These are phyloP conservation scores for Geranium incanum DNA, from an alignment of 441 rosid genomes.

Conservation along the genomic window DNA sequence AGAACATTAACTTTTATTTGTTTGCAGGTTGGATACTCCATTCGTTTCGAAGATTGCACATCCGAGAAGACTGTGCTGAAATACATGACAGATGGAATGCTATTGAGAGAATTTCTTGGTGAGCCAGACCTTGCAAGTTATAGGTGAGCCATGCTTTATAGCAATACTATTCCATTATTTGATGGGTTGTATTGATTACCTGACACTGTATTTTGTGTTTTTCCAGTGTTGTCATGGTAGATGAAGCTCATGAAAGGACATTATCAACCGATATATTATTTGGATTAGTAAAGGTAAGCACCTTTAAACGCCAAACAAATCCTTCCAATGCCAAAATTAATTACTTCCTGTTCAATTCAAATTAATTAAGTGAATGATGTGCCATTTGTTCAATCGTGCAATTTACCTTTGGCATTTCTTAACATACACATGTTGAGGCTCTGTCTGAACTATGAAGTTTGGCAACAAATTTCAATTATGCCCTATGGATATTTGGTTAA, in stretches of 20 bases:
- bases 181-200: conserved; percentile 15
- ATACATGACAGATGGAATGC: conserved; percentile 98
- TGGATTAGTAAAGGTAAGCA: conserved; percentile 82
- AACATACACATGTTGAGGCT: not conserved
- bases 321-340: not conserved
- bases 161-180: not conserved
- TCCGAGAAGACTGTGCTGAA: conserved; percentile 90
- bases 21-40: conserved; percentile 80
- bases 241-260: conserved; percentile 99
- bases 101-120: conserved; percentile 87
- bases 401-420: not conserved
- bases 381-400: not conserved
- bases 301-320: not conserved
- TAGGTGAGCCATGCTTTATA: conserved; percentile 41
- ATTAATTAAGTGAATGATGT: not conserved
- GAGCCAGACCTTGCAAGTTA: conserved; percentile 91
- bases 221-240: conserved; percentile 89
- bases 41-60: conserved; percentile 96
- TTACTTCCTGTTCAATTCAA: not conserved
- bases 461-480: conserved; percentile 1
- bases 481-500: not conserved
- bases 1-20: not conserved
- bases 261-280: conserved; percentile 89
- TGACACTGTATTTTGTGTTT: conserved; percentile 15
- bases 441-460: not conserved